Percentiles rank a stretch among this genome's conserved stretches.
Evolutionary conservation across 805 yeast species (phyloP).

Genomic region (Cyberlindnera maritima): DNA sequence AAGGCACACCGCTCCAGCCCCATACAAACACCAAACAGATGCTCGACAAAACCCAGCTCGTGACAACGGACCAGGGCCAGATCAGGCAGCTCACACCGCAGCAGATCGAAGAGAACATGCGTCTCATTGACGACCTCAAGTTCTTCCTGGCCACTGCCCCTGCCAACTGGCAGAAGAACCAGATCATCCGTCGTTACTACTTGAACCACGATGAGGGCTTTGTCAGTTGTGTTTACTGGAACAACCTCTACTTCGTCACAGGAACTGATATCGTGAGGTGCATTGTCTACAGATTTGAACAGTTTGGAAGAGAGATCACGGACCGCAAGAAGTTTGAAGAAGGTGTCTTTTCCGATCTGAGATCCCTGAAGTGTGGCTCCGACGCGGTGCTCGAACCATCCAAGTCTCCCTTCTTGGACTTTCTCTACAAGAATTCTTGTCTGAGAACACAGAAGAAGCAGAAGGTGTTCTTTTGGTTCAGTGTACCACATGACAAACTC

Average conservation of each 20-base stretch:
- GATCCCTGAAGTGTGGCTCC: constrained; percentile 80
- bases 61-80: constrained; percentile 1
- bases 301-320: constrained; percentile 79
- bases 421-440: constrained; percentile 82
- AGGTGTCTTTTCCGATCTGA: constrained; percentile 87
- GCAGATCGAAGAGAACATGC: constrained; percentile 48
- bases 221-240: constrained; percentile 92
- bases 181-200: constrained; percentile 81
- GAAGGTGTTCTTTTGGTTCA: constrained; percentile 94
- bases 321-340: constrained; percentile 96
- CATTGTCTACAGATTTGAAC: constrained; percentile 81
- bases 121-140: constrained; percentile 73
- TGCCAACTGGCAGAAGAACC: constrained; percentile 87
- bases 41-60: constrained; percentile 5
- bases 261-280: constrained; percentile 97
- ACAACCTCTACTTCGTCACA: constrained; percentile 81
- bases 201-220: constrained; percentile 88
- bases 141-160: constrained; percentile 92
- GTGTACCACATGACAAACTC: constrained; percentile 88
- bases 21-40: neutral
- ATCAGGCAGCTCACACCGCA: constrained; percentile 18
- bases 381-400: constrained; percentile 90
- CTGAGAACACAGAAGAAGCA: constrained; percentile 94
- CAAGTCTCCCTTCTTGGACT: constrained; percentile 77
- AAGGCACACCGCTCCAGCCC: too few species aligned